Conservation (phyloP, 257 asterid genomes). For the Solanum sparsipilum region DNA sequence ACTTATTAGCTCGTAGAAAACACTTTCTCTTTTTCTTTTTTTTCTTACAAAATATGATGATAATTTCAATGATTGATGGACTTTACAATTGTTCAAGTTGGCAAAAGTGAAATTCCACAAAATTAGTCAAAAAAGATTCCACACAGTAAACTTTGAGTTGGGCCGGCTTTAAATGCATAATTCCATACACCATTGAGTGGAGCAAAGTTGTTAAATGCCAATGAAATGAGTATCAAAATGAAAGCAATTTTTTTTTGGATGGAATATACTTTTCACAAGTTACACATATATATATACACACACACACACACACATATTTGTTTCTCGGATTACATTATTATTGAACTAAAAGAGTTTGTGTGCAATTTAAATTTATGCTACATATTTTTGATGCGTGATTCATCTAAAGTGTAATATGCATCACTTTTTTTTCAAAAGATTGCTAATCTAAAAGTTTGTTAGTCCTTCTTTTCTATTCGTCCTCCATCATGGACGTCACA, state of each 20-base stretch:
- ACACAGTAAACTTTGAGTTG: background rate
- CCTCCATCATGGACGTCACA: background rate
- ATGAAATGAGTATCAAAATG: background rate
- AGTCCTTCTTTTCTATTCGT: background rate
- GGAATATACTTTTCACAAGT: background rate
- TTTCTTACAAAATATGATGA: background rate
- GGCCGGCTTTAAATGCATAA: background rate
- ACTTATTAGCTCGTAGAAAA: fast-evolving
- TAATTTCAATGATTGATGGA: background rate
- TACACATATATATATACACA: background rate
- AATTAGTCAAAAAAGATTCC: background rate
- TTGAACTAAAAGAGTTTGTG: background rate
- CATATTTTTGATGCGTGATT: background rate
- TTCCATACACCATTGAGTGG: background rate
- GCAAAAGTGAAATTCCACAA: background rate
- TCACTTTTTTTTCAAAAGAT: background rate
- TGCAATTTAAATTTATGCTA: background rate
- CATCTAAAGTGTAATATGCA: background rate
- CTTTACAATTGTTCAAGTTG: background rate
- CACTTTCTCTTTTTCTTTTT: background rate
- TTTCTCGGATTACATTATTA: background rate
- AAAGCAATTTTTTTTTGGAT: background rate
- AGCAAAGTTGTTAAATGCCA: background rate
- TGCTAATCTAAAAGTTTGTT: background rate
- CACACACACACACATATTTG: too few species aligned